Base-by-base conservation (phyloP, 106 monocot genomes). In the Iris macrosiphon region DNA sequence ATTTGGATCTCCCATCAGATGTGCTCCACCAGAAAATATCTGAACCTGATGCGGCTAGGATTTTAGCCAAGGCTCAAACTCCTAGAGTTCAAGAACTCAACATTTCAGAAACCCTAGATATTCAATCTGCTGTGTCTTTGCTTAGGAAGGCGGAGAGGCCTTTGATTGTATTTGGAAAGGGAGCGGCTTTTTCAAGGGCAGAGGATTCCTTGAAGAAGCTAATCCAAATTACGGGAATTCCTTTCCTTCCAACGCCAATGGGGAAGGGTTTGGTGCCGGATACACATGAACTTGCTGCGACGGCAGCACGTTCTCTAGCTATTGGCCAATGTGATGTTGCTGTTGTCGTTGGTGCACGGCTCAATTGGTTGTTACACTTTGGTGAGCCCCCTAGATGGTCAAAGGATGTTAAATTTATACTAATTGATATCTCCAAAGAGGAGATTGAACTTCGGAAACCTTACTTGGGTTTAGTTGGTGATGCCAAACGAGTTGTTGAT, bases 201-300 rank as follows among this genome's bases (percentile, higher is more conserved):
- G 96, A 96, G 61, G 71, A 70, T 56, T 59, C 70, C 1, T 51
- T 96, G 39, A 76, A 72, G 69, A 80, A 64, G 57, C 52, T 96
- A 49, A 70, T 96, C 2, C 80, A 96, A 35, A 70, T 66, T 6
- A 87, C 90, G 0, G 83, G 96, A 41, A 96, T 96, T 41, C 96
- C 96, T 3, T 96, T 96, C 70, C 72, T 96, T 25, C 90, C 96
- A 18, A 96, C 96, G 4, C 96, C 96, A 9, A 96, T 96, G 96
- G 96, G 90, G 7, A 96, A 96, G 44, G 96, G 96, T 19, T 61
- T 90, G 45, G 17, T 96, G 53, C 77, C 96, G 2, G 96, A 96
- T 43, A 67, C 73, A 3, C 96, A 96, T 55, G 86, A 79, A 62
- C 79, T 96, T 11, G 82, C 96, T 3, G 82, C 90, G 24, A 86